Evolutionary conservation across 495 filamentous ascomycete genomes (phyloP).

Genomic region (Margaritispora aquatica): DNA sequence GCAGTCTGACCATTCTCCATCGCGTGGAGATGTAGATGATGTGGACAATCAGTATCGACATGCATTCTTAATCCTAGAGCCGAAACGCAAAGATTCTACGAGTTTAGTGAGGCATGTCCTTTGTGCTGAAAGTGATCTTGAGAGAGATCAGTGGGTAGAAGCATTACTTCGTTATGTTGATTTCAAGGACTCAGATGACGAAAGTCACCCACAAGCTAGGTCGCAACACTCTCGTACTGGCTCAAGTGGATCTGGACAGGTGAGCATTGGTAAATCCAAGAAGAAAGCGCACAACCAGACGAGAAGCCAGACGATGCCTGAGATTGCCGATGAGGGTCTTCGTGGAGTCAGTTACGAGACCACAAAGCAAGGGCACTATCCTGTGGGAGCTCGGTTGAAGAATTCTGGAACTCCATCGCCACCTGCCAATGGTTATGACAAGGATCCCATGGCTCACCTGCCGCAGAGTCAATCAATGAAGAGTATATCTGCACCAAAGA

Average conservation of each 20-base stretch:
- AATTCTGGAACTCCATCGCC: slow-evolving; percentile 23
- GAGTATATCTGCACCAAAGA: slow-evolving; percentile 80
- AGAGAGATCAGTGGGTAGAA: slow-evolving; percentile 92
- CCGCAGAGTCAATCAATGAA: slow-evolving; percentile 38
- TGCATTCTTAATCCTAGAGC: slow-evolving; percentile 90
- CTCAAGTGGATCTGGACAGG: slow-evolving; percentile 26
- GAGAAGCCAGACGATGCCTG: slow-evolving; percentile 21
- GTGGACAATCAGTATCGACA: slow-evolving; percentile 92
- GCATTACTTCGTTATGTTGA: slow-evolving; percentile 89
- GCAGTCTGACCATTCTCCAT: slow-evolving; percentile 52
- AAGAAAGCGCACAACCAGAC: slow-evolving; percentile 43
- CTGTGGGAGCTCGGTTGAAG: slow-evolving; percentile 25
- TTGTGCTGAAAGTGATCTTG: slow-evolving; percentile 89
- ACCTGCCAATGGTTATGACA: slow-evolving; percentile 23
- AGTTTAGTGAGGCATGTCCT: slow-evolving; percentile 90
- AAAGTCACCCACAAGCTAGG: slow-evolving; percentile 27
- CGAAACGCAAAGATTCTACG: slow-evolving; percentile 90
- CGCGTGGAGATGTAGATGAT: slow-evolving; percentile 56
- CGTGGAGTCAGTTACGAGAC: slow-evolving; percentile 82
- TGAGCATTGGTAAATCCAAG: slow-evolving; percentile 34
- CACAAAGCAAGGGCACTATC: slow-evolving; percentile 58
- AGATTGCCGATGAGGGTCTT: slow-evolving; percentile 42
- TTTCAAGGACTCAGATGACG: slow-evolving; percentile 53
- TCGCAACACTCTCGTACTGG: slow-evolving; percentile 26
- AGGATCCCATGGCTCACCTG: slow-evolving; percentile 25